Evolutionary conservation across 345 rosid species (phyloP).

Genomic region (Moringa oleifera): DNA sequence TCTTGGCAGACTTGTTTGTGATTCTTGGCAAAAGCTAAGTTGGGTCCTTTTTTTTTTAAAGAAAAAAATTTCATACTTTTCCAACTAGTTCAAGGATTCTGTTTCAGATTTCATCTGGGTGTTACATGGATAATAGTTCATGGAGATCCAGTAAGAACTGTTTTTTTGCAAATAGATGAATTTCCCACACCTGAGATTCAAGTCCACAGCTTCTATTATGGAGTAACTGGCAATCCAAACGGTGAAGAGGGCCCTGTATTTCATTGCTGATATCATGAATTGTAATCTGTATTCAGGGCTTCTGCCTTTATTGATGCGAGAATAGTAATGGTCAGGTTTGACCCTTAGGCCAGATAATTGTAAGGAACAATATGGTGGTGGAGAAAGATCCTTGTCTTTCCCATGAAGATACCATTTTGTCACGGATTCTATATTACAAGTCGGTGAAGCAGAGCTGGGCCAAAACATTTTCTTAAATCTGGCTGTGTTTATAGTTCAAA

Average conservation of each 20-base stretch:
- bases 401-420: not conserved
- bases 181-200: constrained; percentile 1
- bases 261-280: not conserved
- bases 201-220: not conserved
- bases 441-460: too few species aligned
- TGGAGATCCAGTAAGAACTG: not conserved
- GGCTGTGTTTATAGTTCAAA: not conserved
- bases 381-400: not conserved
- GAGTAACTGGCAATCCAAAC: not conserved
- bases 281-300: not conserved
- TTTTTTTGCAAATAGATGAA: not conserved
- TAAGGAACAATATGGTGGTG: not conserved
- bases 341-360: not conserved
- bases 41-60: not conserved
- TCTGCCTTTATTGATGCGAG: not conserved
- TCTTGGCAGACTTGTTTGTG: not conserved
- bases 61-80: not conserved
- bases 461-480: not conserved
- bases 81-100: not conserved
- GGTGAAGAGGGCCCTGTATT: not conserved
- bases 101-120: not conserved
- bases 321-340: too few species aligned
- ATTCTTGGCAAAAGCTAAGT: not conserved
- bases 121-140: too few species aligned
- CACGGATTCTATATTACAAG: too few species aligned